A percentile compares a stretch with the other conserved stretches of the same genome.
Conservation (phyloP, 495 filamentous ascomycete genomes). For the Penicillium tannophilum region DNA sequence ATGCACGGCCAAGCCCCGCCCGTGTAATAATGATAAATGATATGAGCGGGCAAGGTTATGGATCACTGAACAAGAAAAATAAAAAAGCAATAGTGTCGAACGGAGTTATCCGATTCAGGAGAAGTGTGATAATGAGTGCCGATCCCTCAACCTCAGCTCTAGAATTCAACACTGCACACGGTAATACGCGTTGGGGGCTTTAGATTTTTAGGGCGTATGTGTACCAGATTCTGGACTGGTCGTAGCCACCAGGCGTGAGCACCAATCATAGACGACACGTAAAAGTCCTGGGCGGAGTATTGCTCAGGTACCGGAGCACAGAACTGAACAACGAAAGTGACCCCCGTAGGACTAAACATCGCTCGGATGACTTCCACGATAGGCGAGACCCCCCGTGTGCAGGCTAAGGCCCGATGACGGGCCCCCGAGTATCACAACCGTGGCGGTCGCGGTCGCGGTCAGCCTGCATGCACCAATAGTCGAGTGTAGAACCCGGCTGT, state of each 20-base stretch:
- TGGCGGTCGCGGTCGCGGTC: constrained; percentile 24
- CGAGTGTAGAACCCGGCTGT: constrained; percentile 26
- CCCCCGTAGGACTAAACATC: no score
- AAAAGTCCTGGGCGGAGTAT: constrained; percentile 1
- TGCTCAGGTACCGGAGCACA: constrained; percentile 5
- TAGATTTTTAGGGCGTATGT: background rate
- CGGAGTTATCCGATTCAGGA: constrained; percentile 12
- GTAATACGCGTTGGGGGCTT: background rate
- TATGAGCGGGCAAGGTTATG: constrained; percentile 9
- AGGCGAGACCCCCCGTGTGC: constrained; percentile 23
- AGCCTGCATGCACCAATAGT: constrained; percentile 34
- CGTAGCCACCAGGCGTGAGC: background rate
- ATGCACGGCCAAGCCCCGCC: constrained; percentile 22
- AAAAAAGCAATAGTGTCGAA: constrained; percentile 3
- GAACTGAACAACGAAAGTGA: background rate
- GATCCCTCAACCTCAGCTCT: background rate
- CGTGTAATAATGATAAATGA: constrained; percentile 22
- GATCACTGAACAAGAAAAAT: constrained; percentile 3
- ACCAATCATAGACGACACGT: constrained; percentile 5
- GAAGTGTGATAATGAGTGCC: background rate
- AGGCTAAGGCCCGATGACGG: constrained; percentile 22
- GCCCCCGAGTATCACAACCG: constrained; percentile 26
- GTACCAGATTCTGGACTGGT: background rate
- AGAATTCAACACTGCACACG: background rate
- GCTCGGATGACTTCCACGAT: constrained; percentile 29